Evolutionary conservation across 164 flowering plant species (phyloP), one percentile per base, ranked within the genome.

Genomic region (Akebia trifoliata): DNA sequence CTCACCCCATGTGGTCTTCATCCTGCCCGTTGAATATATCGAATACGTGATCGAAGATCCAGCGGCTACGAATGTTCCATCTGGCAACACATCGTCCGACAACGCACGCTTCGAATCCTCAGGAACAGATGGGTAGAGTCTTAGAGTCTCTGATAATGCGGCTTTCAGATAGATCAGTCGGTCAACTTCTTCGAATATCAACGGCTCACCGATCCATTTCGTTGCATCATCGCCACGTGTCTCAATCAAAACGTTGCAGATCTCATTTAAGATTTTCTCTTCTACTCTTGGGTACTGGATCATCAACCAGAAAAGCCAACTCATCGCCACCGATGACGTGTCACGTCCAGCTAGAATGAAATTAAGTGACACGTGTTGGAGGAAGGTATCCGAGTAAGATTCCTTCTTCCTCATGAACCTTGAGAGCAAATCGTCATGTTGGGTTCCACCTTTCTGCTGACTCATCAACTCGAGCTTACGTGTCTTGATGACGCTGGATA

Each of bases 51-150:
- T 46, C 3, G 77, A 49, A 2, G 90, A 80, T 0, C 90, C 90
- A 0, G 85, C 85, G 2, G 82, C 87, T 4, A 84, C 85, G 28
- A 76, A 75, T 4, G 79, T 72, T 6, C 90, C 90, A 52, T 76
- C 80, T 4, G 87, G 90, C 50, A 84, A 50, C 3, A 62, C 52
- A 28, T 84, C 90, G 30, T 84, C 85, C 4, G 66, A 56, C 3
- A 78, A 34, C 9, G 69, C 85, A 9, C 82, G 82, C 61, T 84
- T 84, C 0, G 90, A 80, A 66, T 84, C 90, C 53, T 84, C 69
- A 4, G 90, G 85, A 44, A 84, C 87, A 1, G 87, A 84, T 0
- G 87, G 90, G 56, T 82, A 84, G 0, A 84, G 62, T 59, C 87
- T 47, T 0, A 84, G 75, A 0, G 87, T 82, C 63, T 84, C 90